These are phyloP conservation scores for Naganishia vishniacii DNA, from an alignment of 768 basidiomycete species.

Conservation along the genomic window DNA sequence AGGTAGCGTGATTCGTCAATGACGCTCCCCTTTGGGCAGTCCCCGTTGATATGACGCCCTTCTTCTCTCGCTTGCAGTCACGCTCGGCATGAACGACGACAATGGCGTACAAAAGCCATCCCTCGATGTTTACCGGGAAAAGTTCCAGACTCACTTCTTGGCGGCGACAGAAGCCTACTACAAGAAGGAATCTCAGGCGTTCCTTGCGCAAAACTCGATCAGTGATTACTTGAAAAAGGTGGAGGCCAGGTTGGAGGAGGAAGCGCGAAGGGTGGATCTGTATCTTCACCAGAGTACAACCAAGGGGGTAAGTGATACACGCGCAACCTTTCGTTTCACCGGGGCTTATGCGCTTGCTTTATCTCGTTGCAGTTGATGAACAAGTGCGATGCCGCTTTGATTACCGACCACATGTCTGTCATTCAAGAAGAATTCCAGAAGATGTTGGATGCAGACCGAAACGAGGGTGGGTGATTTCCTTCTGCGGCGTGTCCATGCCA, in stretches of 20 bases:
- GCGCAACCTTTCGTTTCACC: neutral
- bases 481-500: no score
- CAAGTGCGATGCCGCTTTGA: constrained; percentile 81
- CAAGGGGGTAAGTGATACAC: constrained; percentile 54
- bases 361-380: constrained; percentile 46
- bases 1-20: no score
- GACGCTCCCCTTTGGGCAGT: no score
- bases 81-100: constrained; percentile 83
- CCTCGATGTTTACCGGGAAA: constrained; percentile 81
- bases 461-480: constrained; percentile 55
- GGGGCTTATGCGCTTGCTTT: constrained; percentile 31
- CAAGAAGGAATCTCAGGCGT: constrained; percentile 81
- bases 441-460: constrained; percentile 73
- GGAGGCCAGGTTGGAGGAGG: constrained; percentile 83
- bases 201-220: constrained; percentile 78
- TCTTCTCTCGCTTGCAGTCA: constrained; percentile 52
- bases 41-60: no score
- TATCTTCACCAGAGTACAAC: constrained; percentile 86
- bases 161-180: constrained; percentile 85
- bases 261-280: constrained; percentile 89
- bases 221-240: constrained; percentile 94
- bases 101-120: constrained; percentile 50
- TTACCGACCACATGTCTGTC: constrained; percentile 71
- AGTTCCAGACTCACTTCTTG: constrained; percentile 85
- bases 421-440: constrained; percentile 93